Evolutionary conservation across 352 stramenopile species (phyloP), one percentile per base, ranked within the genome.

Genomic region (Pythium scleroteichum): DNA sequence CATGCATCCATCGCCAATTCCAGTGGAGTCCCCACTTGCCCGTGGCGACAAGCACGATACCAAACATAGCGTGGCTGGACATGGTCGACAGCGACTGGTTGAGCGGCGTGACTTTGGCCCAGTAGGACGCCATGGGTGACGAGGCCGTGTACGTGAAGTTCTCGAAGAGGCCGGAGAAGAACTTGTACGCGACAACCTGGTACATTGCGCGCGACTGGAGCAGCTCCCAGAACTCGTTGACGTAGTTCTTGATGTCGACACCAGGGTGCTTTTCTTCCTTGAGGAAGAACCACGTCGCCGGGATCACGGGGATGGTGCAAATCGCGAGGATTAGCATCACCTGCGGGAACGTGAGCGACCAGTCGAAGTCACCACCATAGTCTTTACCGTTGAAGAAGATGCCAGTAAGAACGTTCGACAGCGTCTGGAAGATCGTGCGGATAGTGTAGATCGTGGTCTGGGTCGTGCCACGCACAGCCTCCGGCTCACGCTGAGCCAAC

Each of bases 391-490:
- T 88, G 64, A 85, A 78, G 26, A 51, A 55, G 41, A 88, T 81
- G 7, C 66, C 76, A 16, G 69, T 73, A n/a, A 82, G 40, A 17
- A 82, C 48, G 26, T 71, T 61, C 5, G 73, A 67, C 14, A 85
- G 19, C 3, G 69, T 78, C 6, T 75, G 51, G 33, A 85, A 73
- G 0, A 85, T 39, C 6, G 71, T 83, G 12, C 75, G 76, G 4
- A 79, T 55, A 9, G 54, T 64, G 62, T 88, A 85, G 53, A 87
- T 80, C n/a, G 53, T 60, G 17, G 78, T 82, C 41, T 87, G 78
- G 0, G 74, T 85, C 50, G 72, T 78, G 46, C 78, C 78, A 27
- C 78, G 78, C 44, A 79, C 75, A 2, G 69, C 74, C n/a, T 73
- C n/a, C 3, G 75, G 75, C 42, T 87, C 78, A 9, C 78, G 73